These are phyloP conservation scores for Coemansia sp. DNA, from an alignment of 192 early-diverging fungal species.

Conservation along the genomic window DNA sequence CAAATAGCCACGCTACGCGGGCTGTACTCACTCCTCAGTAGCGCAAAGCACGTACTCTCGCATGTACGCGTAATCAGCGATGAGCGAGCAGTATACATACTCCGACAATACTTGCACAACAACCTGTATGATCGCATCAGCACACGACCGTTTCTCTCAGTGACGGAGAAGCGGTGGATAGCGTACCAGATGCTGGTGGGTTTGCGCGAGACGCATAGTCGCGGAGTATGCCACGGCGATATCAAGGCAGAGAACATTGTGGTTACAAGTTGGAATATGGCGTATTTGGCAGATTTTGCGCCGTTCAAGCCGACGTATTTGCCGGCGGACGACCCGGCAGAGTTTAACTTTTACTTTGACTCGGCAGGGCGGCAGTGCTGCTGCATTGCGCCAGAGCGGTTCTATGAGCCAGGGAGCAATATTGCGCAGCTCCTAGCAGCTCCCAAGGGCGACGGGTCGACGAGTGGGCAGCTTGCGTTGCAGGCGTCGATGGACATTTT, in stretches of 20 bases:
- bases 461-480: constrained; percentile 47
- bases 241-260: constrained; percentile 96
- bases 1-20: constrained; percentile 34
- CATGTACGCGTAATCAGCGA: constrained; percentile 86
- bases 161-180: constrained; percentile 93
- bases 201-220: constrained; percentile 73
- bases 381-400: constrained; percentile 95
- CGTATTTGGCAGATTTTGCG: constrained; percentile 87
- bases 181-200: constrained; percentile 85
- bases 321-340: constrained; percentile 94
- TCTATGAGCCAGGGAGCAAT: constrained; percentile 70
- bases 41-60: constrained; percentile 78
- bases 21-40: constrained; percentile 54
- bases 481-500: constrained; percentile 94
- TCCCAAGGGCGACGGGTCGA: constrained; percentile 3
- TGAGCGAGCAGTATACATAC: constrained; percentile 84
- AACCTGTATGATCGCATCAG: constrained; percentile 98
- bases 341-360: constrained; percentile 98
- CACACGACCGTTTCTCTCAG: constrained; percentile 88
- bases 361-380: constrained; percentile 85
- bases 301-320: constrained; percentile 90
- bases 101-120: constrained; percentile 86
- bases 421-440: constrained; percentile 31
- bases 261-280: constrained; percentile 97
- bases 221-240: constrained; percentile 87